A percentile compares a stretch with the other conserved stretches of the same genome.
phyloP scores from a whole-genome alignment of 257 asterid species.

The Fraxinus cuspidata region DNA sequence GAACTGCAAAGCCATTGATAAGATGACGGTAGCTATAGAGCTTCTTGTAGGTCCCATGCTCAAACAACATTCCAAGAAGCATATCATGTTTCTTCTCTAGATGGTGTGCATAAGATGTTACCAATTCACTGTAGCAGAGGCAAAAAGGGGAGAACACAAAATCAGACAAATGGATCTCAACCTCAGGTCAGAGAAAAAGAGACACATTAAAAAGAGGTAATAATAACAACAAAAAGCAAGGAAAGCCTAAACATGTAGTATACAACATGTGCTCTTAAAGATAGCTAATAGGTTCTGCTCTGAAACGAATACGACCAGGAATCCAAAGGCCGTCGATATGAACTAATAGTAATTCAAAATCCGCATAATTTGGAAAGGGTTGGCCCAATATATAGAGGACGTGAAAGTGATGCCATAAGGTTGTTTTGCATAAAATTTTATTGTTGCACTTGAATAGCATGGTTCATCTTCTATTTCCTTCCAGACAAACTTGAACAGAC shows the following conservation, averaged over 20 bases:
- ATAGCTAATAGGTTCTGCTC: neutral
- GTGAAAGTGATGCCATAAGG: neutral
- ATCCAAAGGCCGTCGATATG: neutral
- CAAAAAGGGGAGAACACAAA: conserved; percentile 15
- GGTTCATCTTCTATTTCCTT: neutral
- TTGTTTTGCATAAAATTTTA: neutral
- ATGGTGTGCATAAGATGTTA: conserved; percentile 69
- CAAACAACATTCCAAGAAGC: conserved; percentile 92
- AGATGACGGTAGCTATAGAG: conserved; percentile 93
- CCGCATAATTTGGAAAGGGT: neutral
- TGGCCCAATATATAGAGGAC: neutral
- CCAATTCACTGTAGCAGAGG: conserved; percentile 63
- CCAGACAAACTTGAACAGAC: neutral
- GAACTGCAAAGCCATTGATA: conserved; percentile 92
- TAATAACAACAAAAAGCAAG: neutral
- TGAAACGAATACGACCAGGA: neutral
- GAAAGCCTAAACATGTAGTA: neutral
- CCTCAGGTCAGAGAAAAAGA: conserved; percentile 4
- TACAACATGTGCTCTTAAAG: neutral
- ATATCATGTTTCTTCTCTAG: conserved; percentile 86
- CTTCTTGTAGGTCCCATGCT: conserved; percentile 75
- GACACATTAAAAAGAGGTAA: neutral
- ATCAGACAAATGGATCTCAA: conserved; percentile 13
- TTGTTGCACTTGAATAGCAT: neutral
- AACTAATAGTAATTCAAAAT: neutral